Evolutionary conservation across 1,284 basidiomycete species (phyloP).

Genomic region (Leccinum huronense): DNA sequence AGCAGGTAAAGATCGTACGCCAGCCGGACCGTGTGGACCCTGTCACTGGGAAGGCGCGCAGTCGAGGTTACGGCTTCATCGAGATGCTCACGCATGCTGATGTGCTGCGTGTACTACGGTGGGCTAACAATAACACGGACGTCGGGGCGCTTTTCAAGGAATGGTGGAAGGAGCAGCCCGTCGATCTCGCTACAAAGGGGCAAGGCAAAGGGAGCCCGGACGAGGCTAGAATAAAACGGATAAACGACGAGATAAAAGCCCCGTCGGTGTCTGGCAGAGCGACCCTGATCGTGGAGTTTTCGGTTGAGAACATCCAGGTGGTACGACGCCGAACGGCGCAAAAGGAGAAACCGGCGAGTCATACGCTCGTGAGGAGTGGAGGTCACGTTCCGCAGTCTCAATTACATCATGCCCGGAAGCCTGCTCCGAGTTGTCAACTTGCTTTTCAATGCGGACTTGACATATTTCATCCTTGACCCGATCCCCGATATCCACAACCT

Average conservation of each 20-base stretch:
- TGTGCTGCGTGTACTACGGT: conserved; percentile 87
- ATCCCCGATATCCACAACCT: too few relatives aligned
- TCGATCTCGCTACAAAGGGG: conserved; percentile 64
- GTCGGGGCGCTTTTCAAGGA: conserved; percentile 63
- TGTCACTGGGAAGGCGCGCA: conserved; percentile 81
- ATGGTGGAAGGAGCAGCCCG: conserved; percentile 85
- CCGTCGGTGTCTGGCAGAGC: conserved; percentile 50
- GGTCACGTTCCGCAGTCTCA: conserved; percentile 12
- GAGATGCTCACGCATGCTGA: conserved; percentile 89
- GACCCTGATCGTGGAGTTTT: conserved; percentile 86
- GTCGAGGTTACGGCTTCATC: conserved; percentile 94
- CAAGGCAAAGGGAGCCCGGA: conserved; percentile 44
- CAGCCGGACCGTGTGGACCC: conserved; percentile 86
- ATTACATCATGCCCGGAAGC: conserved; percentile 15
- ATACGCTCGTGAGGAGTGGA: background rate
- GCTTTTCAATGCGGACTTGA: too few relatives aligned
- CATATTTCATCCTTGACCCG: too few relatives aligned
- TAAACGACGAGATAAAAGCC: conserved; percentile 60
- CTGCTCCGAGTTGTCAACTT: background rate
- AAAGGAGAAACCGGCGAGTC: conserved; percentile 33
- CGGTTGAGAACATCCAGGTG: conserved; percentile 91
- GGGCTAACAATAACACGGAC: conserved; percentile 87
- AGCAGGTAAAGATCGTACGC: conserved; percentile 89
- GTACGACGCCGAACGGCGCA: conserved; percentile 64
- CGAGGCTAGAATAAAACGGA: conserved; percentile 53